These are phyloP conservation scores for Neurospora sp. DNA, from an alignment of 2,329 filamentous ascomycete genomes.

Conservation along the genomic window DNA sequence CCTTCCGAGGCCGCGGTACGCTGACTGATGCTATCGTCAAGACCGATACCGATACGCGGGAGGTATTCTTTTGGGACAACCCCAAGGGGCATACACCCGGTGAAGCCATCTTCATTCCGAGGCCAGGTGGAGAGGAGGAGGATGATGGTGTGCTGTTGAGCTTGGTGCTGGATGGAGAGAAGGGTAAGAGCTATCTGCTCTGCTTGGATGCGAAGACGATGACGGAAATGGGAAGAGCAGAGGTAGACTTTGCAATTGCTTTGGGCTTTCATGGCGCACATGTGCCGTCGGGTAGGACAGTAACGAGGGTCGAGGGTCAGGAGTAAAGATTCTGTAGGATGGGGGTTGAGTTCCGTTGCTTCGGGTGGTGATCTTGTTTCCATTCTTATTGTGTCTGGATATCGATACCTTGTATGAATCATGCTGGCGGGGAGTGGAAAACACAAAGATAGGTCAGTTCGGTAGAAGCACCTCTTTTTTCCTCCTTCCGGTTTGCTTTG, in stretches of 20 bases:
- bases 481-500: background rate
- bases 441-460: background rate
- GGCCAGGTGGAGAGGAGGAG: constrained; percentile 29
- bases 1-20: constrained; percentile 47
- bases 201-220: constrained; percentile 54
- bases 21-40: constrained; percentile 56
- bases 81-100: constrained; percentile 54
- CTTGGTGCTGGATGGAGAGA: constrained; percentile 54
- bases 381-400: background rate
- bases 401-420: background rate
- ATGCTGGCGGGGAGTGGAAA: background rate
- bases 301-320: background rate
- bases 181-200: constrained; percentile 52
- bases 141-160: constrained; percentile 37
- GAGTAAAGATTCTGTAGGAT: background rate
- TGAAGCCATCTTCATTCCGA: constrained; percentile 57
- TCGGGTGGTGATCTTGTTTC: background rate
- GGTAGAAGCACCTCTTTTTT: background rate
- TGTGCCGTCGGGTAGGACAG: background rate
- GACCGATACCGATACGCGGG: constrained; percentile 48
- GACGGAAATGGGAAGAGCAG: constrained; percentile 54
- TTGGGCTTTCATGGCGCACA: constrained; percentile 59
- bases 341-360: background rate
- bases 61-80: constrained; percentile 46
- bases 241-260: constrained; percentile 48